Evolutionary conservation across 2,329 filamentous ascomycete genomes (phyloP).

Genomic region (Cladobotryum protrusum): DNA sequence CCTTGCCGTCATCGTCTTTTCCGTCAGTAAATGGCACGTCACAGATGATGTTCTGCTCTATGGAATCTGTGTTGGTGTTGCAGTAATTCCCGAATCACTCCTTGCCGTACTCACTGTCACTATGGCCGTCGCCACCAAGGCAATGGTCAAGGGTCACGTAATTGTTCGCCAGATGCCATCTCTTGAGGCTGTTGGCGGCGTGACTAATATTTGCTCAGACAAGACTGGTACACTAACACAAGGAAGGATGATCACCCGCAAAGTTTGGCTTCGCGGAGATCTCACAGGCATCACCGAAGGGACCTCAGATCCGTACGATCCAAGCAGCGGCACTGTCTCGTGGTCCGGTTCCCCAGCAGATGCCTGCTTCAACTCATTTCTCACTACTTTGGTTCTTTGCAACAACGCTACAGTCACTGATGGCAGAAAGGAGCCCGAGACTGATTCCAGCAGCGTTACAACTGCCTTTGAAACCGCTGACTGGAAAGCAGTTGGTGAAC

Average conservation of each 20-base stretch:
- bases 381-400: slow-evolving; percentile 53
- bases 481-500: slow-evolving; percentile 59
- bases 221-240: slow-evolving; percentile 64
- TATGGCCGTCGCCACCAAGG: slow-evolving; percentile 60
- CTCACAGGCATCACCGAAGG: slow-evolving; percentile 48
- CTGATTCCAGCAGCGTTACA: slow-evolving; percentile 42
- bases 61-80: slow-evolving; percentile 55
- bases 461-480: slow-evolving; percentile 36
- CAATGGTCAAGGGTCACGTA: slow-evolving; percentile 58
- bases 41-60: slow-evolving; percentile 54
- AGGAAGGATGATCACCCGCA: slow-evolving; percentile 60
- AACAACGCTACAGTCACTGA: slow-evolving; percentile 51
- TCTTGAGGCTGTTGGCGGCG: slow-evolving; percentile 60
- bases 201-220: slow-evolving; percentile 66
- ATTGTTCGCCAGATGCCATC: slow-evolving; percentile 60
- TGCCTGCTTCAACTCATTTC: slow-evolving; percentile 39
- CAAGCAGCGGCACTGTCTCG: slow-evolving; percentile 47
- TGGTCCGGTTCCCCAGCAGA: slow-evolving; percentile 38
- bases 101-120: slow-evolving; percentile 67
- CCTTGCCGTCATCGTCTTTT: slow-evolving; percentile 57
- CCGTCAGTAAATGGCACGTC: slow-evolving; percentile 48
- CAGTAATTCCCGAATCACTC: slow-evolving; percentile 60
- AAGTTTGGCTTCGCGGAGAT: slow-evolving; percentile 53
- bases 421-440: slow-evolving; percentile 39
- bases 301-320: slow-evolving; percentile 55